Conservation (phyloP, 208 protist species). For the Crithidia brevicula region DNA sequence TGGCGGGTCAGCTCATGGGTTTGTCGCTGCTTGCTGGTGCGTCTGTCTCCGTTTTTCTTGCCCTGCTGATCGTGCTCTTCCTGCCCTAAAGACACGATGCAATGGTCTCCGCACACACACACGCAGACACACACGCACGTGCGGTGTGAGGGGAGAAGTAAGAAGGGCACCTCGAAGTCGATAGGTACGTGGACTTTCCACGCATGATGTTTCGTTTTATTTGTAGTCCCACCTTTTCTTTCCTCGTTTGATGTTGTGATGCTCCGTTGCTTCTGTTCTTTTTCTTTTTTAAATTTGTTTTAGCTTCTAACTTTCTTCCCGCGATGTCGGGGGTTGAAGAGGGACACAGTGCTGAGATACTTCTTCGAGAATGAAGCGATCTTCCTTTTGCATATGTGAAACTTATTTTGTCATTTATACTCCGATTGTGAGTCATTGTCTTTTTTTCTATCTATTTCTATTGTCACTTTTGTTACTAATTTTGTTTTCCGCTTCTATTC, state of each 20-base stretch:
- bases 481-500: background rate
- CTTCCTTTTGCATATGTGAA: background rate
- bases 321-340: background rate
- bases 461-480: background rate
- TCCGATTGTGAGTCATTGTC: background rate
- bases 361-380: constrained; percentile 1
- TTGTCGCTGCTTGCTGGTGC: constrained; percentile 54
- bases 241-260: background rate
- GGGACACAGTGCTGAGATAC: background rate
- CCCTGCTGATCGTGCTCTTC: constrained; percentile 66
- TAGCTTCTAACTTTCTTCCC: background rate
- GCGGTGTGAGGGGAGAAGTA: too few species aligned
- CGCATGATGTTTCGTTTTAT: too few species aligned
- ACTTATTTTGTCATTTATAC: background rate
- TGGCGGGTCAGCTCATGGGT: constrained; percentile 61
- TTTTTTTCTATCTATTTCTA: background rate
- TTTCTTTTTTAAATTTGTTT: background rate
- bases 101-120: too few species aligned
- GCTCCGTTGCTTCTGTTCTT: too few species aligned
- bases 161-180: too few species aligned
- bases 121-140: too few species aligned
- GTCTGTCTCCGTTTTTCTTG: constrained; percentile 38
- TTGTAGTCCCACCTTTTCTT: background rate
- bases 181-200: too few species aligned
- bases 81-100: too few species aligned